Conservation (phyloP, 75 land plant genomes). For the Gnetum montanum region DNA sequence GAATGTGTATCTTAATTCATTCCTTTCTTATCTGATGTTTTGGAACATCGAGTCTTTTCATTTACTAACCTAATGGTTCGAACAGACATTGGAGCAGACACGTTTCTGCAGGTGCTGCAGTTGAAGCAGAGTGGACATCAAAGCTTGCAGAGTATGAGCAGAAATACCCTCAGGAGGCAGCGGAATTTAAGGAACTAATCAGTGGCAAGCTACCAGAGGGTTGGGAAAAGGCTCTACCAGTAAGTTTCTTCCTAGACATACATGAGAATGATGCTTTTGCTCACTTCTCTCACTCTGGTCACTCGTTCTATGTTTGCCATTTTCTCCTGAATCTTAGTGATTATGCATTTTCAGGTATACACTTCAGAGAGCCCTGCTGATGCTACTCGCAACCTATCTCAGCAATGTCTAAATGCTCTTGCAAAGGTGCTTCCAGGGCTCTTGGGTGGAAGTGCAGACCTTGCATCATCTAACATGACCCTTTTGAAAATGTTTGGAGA, state of each 20-base stretch:
- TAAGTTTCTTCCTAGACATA: slow-evolving; percentile 10
- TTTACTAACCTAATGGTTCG: no score
- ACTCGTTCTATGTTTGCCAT: neutral
- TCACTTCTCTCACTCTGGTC: neutral
- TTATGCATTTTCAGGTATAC: slow-evolving; percentile 31
- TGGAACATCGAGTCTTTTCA: neutral
- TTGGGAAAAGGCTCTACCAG: slow-evolving; percentile 77
- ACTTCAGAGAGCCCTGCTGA: slow-evolving; percentile 59
- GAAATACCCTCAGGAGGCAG: slow-evolving; percentile 62
- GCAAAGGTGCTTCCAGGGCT: slow-evolving; percentile 71
- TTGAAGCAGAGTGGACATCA: slow-evolving; percentile 89
- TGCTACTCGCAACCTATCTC: slow-evolving; percentile 72
- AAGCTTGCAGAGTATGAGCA: slow-evolving; percentile 67
- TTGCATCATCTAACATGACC: slow-evolving; percentile 87
- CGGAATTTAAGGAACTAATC: slow-evolving; percentile 51
- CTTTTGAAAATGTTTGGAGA: slow-evolving; percentile 68
- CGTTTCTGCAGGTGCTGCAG: slow-evolving; percentile 47
- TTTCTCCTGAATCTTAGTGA: neutral
- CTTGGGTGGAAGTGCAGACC: slow-evolving; percentile 88
- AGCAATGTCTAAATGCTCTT: slow-evolving; percentile 57
- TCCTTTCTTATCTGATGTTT: no score
- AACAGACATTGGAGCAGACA: slow-evolving; percentile 95
- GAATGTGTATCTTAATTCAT: no score
- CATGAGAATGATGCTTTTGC: neutral
- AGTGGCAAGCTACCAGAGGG: slow-evolving; percentile 53